Conservation (phyloP, 225 moss, liverwort and hornwort species). For the Asterella californica region DNA sequence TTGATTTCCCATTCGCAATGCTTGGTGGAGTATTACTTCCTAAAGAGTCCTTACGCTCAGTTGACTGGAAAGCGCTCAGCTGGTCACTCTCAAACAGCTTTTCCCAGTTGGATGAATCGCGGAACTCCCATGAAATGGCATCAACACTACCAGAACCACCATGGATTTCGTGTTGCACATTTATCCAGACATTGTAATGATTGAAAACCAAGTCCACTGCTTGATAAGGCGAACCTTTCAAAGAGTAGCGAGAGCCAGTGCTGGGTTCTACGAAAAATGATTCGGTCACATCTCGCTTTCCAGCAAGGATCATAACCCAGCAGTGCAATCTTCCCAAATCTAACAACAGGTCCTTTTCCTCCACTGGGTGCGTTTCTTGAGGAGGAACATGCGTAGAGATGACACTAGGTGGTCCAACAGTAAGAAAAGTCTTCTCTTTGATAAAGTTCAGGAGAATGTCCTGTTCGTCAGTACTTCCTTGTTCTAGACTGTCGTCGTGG, state of each 20-base stretch:
- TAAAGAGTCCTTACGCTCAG: constrained; percentile 12
- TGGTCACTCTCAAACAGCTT: constrained; percentile 36
- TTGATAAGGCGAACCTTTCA: constrained; percentile 58
- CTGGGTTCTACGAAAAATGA: constrained; percentile 70
- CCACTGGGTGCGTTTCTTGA: background rate
- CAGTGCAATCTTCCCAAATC: constrained; percentile 24
- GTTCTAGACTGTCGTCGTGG: constrained; percentile 33
- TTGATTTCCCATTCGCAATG: background rate
- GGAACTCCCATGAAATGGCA: constrained; percentile 55
- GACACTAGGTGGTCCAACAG: background rate
- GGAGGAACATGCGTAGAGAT: background rate
- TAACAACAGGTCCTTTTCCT: background rate
- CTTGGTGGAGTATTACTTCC: background rate
- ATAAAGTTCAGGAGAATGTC: constrained; percentile 31
- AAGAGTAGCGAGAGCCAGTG: constrained; percentile 53
- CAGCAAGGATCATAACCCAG: constrained; percentile 63
- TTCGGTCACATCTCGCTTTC: constrained; percentile 52
- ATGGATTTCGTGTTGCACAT: constrained; percentile 52
- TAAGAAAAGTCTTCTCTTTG: constrained; percentile 8
- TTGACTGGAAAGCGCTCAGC: background rate
- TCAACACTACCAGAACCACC: constrained; percentile 30
- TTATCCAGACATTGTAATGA: constrained; percentile 61
- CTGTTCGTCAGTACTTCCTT: constrained; percentile 37
- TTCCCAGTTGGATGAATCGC: constrained; percentile 62
- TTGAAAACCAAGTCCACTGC: constrained; percentile 62